A percentile compares a stretch with the other conserved stretches of the same genome.
These are phyloP conservation scores for Pachysandra terminalis DNA, from an alignment of 164 flowering plant species.

Conservation along the genomic window DNA sequence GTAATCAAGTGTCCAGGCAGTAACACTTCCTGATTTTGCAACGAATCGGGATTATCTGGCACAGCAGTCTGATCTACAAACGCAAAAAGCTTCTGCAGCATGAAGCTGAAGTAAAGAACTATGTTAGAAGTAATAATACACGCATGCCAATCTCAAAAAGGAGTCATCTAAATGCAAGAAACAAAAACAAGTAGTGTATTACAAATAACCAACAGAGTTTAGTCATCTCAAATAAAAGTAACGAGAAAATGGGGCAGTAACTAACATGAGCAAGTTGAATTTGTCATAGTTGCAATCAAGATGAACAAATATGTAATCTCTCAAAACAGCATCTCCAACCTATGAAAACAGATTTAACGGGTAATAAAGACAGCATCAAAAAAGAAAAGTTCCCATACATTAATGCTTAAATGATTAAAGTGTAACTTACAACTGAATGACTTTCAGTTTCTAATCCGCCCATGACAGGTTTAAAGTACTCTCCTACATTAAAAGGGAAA, in stretches of 20 bases:
- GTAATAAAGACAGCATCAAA: not conserved
- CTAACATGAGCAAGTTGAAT: conserved; percentile 89
- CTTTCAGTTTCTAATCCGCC: conserved; percentile 54
- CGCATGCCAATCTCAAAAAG: not conserved
- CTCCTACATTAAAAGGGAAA: conserved; percentile 39
- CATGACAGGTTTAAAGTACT: conserved; percentile 69
- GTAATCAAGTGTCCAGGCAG: conserved; percentile 86
- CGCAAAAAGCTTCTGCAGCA: conserved; percentile 95
- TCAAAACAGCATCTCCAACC: conserved; percentile 76
- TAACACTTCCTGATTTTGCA: conserved; percentile 88
- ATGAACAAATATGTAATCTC: conserved; percentile 74
- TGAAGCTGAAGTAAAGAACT: conserved; percentile 45
- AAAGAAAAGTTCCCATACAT: not conserved
- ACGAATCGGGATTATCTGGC: conserved; percentile 81
- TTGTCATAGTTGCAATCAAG: conserved; percentile 68
- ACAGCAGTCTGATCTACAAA: conserved; percentile 76
- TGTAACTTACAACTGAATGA: conserved; percentile 48
- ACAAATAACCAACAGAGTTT: no score
- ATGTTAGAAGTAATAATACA: conserved; percentile 2
- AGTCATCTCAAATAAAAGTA: not conserved
- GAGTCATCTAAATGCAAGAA: not conserved
- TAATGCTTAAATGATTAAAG: not conserved
- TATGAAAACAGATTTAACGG: conserved; percentile 23
- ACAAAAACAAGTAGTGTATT: not conserved
- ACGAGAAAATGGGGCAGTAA: conserved; percentile 2